phyloP scores from a whole-genome alignment of 2,329 filamentous ascomycete genomes.

The Fusarium solani-melongenae region DNA sequence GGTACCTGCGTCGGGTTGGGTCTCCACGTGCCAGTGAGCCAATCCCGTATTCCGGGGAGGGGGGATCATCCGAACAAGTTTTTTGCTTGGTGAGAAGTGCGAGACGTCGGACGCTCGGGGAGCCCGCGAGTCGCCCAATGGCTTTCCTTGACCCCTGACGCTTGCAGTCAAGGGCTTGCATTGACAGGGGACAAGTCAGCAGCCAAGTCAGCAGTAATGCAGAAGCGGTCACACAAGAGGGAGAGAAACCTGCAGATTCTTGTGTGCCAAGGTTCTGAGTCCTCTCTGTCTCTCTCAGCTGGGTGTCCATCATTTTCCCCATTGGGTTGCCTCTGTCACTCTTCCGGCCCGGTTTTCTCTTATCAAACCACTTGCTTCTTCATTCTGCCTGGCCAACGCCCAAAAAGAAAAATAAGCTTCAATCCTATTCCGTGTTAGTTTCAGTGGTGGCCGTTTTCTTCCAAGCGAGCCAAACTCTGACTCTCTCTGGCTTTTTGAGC shows the following conservation, averaged over 20 bases:
- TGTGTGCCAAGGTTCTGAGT: background rate
- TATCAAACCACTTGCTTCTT: background rate
- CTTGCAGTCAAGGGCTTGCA: background rate
- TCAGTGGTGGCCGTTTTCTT: background rate
- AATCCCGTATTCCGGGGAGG: background rate
- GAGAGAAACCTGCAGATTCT: background rate
- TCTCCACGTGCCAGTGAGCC: background rate
- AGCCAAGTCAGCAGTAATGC: conserved; percentile 22
- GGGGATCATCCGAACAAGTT: conserved; percentile 2
- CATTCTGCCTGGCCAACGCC: background rate
- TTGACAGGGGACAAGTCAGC: background rate
- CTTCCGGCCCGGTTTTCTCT: background rate
- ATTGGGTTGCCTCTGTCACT: background rate
- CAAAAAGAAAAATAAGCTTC: background rate
- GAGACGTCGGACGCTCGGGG: background rate
- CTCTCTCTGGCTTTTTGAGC: background rate
- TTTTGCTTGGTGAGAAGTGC: background rate
- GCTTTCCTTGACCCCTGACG: conserved; percentile 16
- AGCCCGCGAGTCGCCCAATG: conserved; percentile 6
- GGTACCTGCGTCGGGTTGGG: background rate
- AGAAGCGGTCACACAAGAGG: conserved; percentile 5
- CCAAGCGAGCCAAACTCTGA: background rate
- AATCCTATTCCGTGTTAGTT: background rate
- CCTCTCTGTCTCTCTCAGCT: background rate
- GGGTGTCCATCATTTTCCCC: background rate